Conservation (phyloP, 306 rosid genomes). For the Urtica urens region DNA sequence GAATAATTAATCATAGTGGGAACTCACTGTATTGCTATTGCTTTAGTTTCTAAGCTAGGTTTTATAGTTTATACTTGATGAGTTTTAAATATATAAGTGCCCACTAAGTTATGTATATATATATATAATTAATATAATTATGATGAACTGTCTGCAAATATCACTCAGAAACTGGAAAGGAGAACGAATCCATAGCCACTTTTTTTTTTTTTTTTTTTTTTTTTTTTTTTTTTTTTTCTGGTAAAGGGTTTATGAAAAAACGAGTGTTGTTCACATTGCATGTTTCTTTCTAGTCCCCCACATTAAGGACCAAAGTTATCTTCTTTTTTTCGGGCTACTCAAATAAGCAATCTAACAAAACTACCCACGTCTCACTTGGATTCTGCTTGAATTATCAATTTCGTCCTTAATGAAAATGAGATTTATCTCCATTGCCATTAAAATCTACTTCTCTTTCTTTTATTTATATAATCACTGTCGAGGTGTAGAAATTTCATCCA, state of each 20-base stretch:
- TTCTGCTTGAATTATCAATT: not conserved
- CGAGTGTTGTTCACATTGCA: slow-evolving; percentile 3
- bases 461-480: too few relatives aligned
- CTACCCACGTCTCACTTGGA: not conserved
- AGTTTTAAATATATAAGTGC: too few relatives aligned
- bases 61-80: not conserved
- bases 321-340: not conserved
- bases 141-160: too few relatives aligned
- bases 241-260: not conserved
- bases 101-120: too few relatives aligned
- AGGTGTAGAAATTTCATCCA: too few relatives aligned
- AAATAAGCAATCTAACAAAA: not conserved
- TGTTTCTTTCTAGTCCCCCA: slow-evolving; percentile 13
- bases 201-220: too few relatives aligned
- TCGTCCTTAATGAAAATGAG: too few relatives aligned
- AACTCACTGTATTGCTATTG: not conserved
- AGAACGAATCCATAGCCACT: not conserved
- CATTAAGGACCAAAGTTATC: slow-evolving; percentile 7
- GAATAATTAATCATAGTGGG: not conserved
- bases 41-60: not conserved
- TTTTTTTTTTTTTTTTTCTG: too few relatives aligned
- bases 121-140: too few relatives aligned
- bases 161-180: slow-evolving; percentile 2
- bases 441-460: too few relatives aligned
- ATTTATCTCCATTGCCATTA: too few relatives aligned